phyloP scores from a whole-genome alignment of 768 basidiomycete species.

The Strobilomyces dryophilus region DNA sequence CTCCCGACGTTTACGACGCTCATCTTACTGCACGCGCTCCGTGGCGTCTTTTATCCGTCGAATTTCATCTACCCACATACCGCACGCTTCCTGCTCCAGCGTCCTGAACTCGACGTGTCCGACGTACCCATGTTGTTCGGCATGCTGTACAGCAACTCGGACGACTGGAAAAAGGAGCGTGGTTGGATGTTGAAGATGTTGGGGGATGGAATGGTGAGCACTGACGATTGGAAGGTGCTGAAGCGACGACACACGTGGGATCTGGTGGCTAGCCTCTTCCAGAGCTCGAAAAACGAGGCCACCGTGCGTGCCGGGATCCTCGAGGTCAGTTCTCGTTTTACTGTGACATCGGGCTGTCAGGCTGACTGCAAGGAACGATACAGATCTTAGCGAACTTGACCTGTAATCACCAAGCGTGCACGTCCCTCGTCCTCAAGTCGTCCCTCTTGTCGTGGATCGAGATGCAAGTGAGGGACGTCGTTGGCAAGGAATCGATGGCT shows the following conservation, averaged over 20 bases:
- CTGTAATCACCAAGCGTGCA: constrained; percentile 61
- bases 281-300: constrained; percentile 54
- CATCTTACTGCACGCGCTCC: constrained; percentile 76
- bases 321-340: constrained; percentile 45
- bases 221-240: constrained; percentile 77
- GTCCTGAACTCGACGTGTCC: constrained; percentile 69
- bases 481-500: constrained; percentile 41
- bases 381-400: constrained; percentile 77
- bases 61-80: constrained; percentile 86
- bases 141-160: constrained; percentile 76
- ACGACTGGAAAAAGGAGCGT: constrained; percentile 86
- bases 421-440: constrained; percentile 67
- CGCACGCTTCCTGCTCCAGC: constrained; percentile 85
- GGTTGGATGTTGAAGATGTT: constrained; percentile 85
- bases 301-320: constrained; percentile 55
- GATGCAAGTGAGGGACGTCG: constrained; percentile 47
- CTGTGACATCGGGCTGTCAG: not conserved
- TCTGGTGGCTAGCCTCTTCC: constrained; percentile 76
- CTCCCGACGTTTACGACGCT: constrained; percentile 78
- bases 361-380: not conserved
- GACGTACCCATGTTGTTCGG: constrained; percentile 91
- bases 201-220: constrained; percentile 71
- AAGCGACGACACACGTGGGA: constrained; percentile 87
- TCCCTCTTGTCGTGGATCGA: constrained; percentile 80
- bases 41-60: constrained; percentile 81